Evolutionary conservation across 768 basidiomycete species (phyloP), one percentile per base, ranked within the genome.

Genomic region (Postia placenta): DNA sequence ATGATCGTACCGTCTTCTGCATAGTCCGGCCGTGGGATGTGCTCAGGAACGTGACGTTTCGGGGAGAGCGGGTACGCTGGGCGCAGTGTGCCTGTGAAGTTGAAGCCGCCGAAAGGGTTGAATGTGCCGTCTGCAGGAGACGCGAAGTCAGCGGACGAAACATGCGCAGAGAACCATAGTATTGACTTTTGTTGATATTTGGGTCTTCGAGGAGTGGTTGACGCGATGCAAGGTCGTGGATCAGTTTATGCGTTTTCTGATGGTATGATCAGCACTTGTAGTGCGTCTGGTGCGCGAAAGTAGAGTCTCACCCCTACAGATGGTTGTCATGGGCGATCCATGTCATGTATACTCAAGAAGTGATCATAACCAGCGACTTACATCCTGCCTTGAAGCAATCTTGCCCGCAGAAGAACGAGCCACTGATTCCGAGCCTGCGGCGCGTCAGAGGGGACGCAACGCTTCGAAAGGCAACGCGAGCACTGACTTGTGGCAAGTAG

Each of bases 361-460:
- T n/a, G n/a, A n/a, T n/a, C n/a, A n/a, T n/a, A n/a, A n/a, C n/a
- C 12, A 39, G 7, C 19, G 11, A 74, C 92, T 73, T 66, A 94
- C 95, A 98, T 66, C 80, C 85, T 41, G 83, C 78, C 68, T 96
- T 97, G 80, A 97, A 97, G 69, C 95, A 98, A 44, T 89, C 91
- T 67, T 98, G 95, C 22, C 84, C 82, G 56, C 95, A 97, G 69
- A 94, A 98, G 64, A 86, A 88, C 26, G 89, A 92, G 25, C 89
- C 87, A 42, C 74, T 76, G 54, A 92, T 85, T 45, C 86, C 87
- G 27, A 92, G 73, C 64, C 89, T 92, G 56, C 30, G 52, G 51
- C 22, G 41, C 5, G 12, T 25, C 38, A 50, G 12, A 48, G 60
- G 44, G 47, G 54, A 58, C 48, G 54, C 43, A 55, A 37, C 35